Base-by-base conservation (phyloP, 2,329 filamentous ascomycete genomes). In the Onygenales sp. region DNA sequence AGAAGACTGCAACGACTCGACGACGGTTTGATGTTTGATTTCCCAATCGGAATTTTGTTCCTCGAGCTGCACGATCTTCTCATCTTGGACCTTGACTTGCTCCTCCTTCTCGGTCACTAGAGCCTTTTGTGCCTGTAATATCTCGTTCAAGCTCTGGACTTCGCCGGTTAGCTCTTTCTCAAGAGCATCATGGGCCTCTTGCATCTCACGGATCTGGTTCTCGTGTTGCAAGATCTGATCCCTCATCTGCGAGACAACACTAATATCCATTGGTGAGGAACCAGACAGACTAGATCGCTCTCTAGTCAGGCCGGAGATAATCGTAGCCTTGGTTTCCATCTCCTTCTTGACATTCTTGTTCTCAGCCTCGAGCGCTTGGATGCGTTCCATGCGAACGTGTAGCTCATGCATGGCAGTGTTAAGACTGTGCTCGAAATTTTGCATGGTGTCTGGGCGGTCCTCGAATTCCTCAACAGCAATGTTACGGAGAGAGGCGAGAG, bases 291-390 rank as follows among this genome's bases (percentile, higher is more conserved):
- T 96, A 2, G 89, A 92, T 55, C 94, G 80, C 70, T 98, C 94
- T 52, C 93, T 85, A 3, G 93, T 95, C 58, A 98, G 77, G 6
- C 93, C 93, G 33, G 89, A 89, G 61, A 98, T 97, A 65, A 98
- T 91, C 33, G 89, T 88, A 77, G 92, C 90, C 80, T 98, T 98
- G 58, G 82, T 85, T 66, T 98, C 93, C 86, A 97, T 95, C 69
- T 98, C 93, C 74, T 90, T 95, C 75, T 89, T 93, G 21, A 90
- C 82, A 3, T 83, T 84, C 31, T 84, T 77, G 54, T 96, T 81
- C 61, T 95, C 92, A 5, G 84, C 83, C 69, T 98, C 93, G 11
- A 98, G 77, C 62, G 91, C 85, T 64, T 94, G 88, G 51, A 96
- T 91, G 32, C 91, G 84, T 68, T 97, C 91, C 41, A 91, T 91